Percentiles rank a stretch among this genome's conserved stretches.
Evolutionary conservation across 2,329 filamentous ascomycete genomes (phyloP).

Genomic region (Penicillium sp.): DNA sequence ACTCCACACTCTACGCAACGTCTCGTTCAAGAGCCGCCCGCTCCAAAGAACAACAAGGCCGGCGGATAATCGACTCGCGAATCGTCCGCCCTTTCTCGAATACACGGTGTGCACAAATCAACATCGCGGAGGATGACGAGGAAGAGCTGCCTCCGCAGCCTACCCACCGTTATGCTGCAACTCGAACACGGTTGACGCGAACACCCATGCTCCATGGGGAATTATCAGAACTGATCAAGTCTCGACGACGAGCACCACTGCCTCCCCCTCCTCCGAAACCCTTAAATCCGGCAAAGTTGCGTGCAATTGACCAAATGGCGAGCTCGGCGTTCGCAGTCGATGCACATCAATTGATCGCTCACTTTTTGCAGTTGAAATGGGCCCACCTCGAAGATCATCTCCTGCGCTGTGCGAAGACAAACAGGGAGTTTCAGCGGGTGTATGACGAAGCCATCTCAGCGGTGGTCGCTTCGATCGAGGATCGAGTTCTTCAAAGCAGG

Average conservation of each 20-base stretch:
- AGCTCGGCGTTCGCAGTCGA: not conserved
- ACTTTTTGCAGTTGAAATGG: conserved; percentile 13
- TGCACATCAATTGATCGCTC: not conserved
- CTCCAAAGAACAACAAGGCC: not conserved
- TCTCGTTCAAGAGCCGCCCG: not conserved
- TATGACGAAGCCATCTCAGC: not conserved
- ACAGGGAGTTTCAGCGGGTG: not conserved
- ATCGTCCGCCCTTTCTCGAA: conserved; percentile 8
- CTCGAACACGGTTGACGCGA: not conserved
- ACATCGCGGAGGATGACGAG: conserved; percentile 14
- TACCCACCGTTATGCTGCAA: not conserved
- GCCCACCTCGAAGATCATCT: not conserved
- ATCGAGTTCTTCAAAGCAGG: not conserved
- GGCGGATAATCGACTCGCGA: not conserved
- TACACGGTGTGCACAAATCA: conserved; percentile 5
- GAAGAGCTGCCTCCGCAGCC: not conserved
- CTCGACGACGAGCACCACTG: not conserved
- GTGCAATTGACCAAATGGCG: not conserved
- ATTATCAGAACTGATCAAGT: not conserved
- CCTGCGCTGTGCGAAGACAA: not conserved
- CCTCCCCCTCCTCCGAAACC: not conserved
- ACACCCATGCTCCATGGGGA: not conserved
- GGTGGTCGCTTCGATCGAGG: conserved; percentile 3
- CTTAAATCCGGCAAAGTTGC: not conserved
- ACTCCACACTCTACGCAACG: not conserved